phyloP scores from a whole-genome alignment of 2,329 filamentous ascomycete species.

The Thelonectria blattea region DNA sequence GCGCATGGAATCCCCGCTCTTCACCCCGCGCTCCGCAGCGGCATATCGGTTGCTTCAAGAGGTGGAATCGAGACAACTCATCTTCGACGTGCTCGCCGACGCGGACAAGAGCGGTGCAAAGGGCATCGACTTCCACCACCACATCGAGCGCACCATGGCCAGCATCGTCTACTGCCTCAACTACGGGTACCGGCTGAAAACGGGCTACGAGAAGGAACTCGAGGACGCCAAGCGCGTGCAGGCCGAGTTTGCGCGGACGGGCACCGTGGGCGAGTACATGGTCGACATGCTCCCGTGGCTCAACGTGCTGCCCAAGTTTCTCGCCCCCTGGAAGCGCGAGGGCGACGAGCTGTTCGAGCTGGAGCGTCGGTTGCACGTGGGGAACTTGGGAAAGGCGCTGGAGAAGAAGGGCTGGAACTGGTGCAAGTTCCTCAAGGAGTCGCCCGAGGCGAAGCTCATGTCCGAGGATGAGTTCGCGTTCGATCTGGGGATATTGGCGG shows the following conservation, averaged over 20 bases:
- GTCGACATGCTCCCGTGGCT: slow-evolving; percentile 51
- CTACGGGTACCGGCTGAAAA: slow-evolving; percentile 45
- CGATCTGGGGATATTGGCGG: slow-evolving; percentile 39
- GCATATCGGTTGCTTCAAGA: slow-evolving; percentile 51
- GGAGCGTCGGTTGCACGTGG: slow-evolving; percentile 39
- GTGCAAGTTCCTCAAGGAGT: slow-evolving; percentile 36
- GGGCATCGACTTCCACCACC: slow-evolving; percentile 38
- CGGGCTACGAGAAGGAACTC: slow-evolving; percentile 34
- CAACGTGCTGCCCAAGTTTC: slow-evolving; percentile 45
- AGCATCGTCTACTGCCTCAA: slow-evolving; percentile 47
- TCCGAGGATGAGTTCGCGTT: slow-evolving; percentile 41
- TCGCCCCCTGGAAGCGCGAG: slow-evolving; percentile 45
- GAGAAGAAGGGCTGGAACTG: slow-evolving; percentile 41
- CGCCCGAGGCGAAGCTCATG: slow-evolving; percentile 32
- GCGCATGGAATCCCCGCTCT: slow-evolving; percentile 45
- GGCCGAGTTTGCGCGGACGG: slow-evolving; percentile 33
- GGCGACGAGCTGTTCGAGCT: slow-evolving; percentile 45
- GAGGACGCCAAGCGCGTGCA: slow-evolving; percentile 34
- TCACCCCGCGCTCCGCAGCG: slow-evolving; percentile 37
- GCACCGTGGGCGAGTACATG: slow-evolving; percentile 43
- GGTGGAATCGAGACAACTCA: slow-evolving; percentile 52
- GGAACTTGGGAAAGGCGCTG: slow-evolving; percentile 33
- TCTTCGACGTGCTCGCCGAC: slow-evolving; percentile 48
- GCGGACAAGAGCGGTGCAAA: slow-evolving; percentile 21
- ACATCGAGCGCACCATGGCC: slow-evolving; percentile 45